phyloP scores from a whole-genome alignment of 306 rosid species.

The Cucurbita ficifolia region DNA sequence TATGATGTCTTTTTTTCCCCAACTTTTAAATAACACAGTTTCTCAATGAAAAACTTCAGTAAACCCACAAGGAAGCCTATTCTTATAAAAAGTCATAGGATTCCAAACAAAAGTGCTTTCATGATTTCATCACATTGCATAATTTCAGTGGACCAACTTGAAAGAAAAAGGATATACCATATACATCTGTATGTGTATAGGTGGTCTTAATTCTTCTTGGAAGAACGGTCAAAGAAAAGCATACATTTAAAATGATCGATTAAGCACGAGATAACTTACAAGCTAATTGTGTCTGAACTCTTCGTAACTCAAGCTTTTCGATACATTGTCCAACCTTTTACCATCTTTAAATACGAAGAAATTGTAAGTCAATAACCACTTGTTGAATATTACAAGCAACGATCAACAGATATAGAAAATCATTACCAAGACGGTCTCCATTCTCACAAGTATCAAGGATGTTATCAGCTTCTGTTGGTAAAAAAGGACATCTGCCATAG shows the following conservation, averaged over 20 bases:
- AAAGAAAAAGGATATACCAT: neutral
- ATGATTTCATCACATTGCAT: neutral
- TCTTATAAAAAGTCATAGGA: neutral
- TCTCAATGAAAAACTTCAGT: neutral
- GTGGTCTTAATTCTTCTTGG: too few species aligned
- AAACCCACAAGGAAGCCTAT: neutral
- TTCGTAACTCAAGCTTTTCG: constrained; percentile 77
- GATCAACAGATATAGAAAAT: neutral
- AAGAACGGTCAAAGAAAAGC: neutral
- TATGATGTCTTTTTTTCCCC: too few species aligned
- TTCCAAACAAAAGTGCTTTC: neutral
- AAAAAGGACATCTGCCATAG: constrained; percentile 62
- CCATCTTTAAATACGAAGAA: constrained; percentile 27
- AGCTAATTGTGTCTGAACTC: constrained; percentile 77
- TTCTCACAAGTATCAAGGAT: constrained; percentile 38
- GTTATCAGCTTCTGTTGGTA: constrained; percentile 45
- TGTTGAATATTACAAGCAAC: constrained; percentile 1
- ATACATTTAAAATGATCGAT: neutral
- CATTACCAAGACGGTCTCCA: constrained; percentile 65
- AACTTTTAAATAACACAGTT: too few species aligned
- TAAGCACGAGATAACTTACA: constrained; percentile 5
- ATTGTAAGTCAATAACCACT: constrained; percentile 11
- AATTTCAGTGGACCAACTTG: neutral
- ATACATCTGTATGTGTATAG: neutral
- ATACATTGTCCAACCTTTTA: constrained; percentile 61